phyloP scores from a whole-genome alignment of 2,329 filamentous ascomycete species.

The Alternaria triticina region DNA sequence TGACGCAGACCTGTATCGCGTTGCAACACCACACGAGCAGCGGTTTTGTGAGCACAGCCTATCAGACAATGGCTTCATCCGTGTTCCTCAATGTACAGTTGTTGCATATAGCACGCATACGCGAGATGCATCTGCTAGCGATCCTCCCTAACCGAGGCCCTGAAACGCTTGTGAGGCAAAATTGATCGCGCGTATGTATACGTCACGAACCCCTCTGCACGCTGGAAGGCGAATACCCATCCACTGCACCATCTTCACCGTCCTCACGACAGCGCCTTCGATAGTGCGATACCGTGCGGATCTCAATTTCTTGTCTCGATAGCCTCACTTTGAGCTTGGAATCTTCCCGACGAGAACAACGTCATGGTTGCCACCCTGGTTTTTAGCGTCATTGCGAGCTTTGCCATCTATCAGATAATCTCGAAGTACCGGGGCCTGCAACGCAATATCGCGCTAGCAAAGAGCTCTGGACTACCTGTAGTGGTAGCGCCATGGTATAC shows the following conservation, averaged over 20 bases:
- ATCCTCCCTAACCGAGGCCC: constrained; percentile 11
- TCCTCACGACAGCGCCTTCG: neutral
- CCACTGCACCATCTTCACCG: constrained; percentile 1
- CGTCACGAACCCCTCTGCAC: constrained; percentile 25
- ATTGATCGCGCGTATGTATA: constrained; percentile 17
- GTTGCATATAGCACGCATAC: neutral
- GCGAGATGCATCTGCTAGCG: neutral
- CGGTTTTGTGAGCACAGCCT: neutral
- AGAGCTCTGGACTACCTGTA: constrained; percentile 55
- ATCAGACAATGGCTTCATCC: neutral
- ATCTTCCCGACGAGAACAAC: neutral
- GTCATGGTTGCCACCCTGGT: constrained; percentile 36
- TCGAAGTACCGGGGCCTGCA: constrained; percentile 46
- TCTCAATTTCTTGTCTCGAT: neutral
- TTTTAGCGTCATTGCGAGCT: constrained; percentile 32
- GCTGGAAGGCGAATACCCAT: constrained; percentile 5
- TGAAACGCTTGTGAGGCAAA: constrained; percentile 42
- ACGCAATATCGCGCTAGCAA: constrained; percentile 53
- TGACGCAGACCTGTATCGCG: neutral
- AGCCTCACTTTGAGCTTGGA: neutral
- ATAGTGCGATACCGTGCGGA: neutral
- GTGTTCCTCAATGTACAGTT: neutral
- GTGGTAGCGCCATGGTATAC: constrained; percentile 52
- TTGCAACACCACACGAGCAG: neutral
- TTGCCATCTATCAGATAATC: constrained; percentile 40